Evolutionary conservation across 306 rosid species (phyloP), one percentile per base, ranked within the genome.

Genomic region (Nissolia schottii): DNA sequence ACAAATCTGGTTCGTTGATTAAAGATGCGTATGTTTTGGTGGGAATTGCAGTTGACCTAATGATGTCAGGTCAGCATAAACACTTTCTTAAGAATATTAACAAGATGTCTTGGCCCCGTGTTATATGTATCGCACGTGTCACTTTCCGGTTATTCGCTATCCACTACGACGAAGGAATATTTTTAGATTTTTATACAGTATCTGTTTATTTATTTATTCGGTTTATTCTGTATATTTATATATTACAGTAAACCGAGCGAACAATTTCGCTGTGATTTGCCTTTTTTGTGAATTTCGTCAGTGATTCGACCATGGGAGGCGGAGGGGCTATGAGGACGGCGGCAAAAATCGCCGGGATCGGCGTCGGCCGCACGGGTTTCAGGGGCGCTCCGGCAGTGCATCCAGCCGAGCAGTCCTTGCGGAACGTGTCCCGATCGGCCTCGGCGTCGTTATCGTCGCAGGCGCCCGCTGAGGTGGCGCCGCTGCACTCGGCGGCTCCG

Each of bases 281-380:
- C 6, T 32, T 2, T 34, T 13, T 1, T 19, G 32, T 20, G n/a
- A n/a, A 5, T 1, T 18, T n/a, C 14, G 2, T 3, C 3, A 6
- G 12, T 50, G 15, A 62, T 74, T 22, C 15, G 59, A 40, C 3
- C 38, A 93, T 90, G 97, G 98, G 96, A 49, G 98, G 97, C 15
- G 97, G 97, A 61, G 95, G 85, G 57, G 77, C 62, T 11, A 79
- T 87, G 82, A 75, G 95, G 49, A 56, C 92, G 22, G 95, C 85
- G 11, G 84, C 94, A 9, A 94, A 85, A 82, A 70, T 87, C 1
- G 81, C 91, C 64, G 91, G 88, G 0, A n/a, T 88, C 59, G 83
- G 83, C 50, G 83, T 77, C 0, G 23, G 73, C 10, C 70, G 45
- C 67, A 48, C 85, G 1, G 72, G 81, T 0, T 3, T 85, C 6